Conservation (phyloP, 1,139 yeast genomes). For the Kluyveromyces sp. region DNA sequence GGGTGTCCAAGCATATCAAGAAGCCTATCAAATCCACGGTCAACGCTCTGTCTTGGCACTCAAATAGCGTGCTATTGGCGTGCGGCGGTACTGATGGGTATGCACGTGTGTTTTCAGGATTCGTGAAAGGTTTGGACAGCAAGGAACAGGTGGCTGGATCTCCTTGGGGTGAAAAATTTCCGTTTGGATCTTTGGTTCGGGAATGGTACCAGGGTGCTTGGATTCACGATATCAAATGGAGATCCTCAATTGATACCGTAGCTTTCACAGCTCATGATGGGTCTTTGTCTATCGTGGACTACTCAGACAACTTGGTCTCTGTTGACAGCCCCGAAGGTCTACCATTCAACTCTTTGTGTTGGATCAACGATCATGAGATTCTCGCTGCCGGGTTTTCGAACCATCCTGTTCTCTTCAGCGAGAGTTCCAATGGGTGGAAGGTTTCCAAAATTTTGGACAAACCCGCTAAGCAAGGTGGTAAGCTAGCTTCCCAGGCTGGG, state of each 20-base stretch:
- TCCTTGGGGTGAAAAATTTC: conserved; percentile 91
- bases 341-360: conserved; percentile 74
- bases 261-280: conserved; percentile 81
- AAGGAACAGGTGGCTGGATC: conserved; percentile 64
- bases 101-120: conserved; percentile 90
- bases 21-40: conserved; percentile 87
- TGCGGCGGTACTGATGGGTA: conserved; percentile 95
- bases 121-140: conserved; percentile 78
- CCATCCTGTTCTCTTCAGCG: conserved; percentile 80
- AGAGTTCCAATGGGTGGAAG: conserved; percentile 62
- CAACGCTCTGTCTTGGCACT: conserved; percentile 87
- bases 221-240: conserved; percentile 87
- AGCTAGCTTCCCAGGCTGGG: conserved; percentile 35
- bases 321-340: conserved; percentile 70
- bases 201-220: conserved; percentile 85
- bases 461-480: conserved; percentile 31
- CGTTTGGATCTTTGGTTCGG: conserved; percentile 89
- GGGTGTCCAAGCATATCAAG: conserved; percentile 96
- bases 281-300: conserved; percentile 54
- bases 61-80: conserved; percentile 81
- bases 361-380: conserved; percentile 57
- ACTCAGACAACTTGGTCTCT: conserved; percentile 44
- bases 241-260: conserved; percentile 69
- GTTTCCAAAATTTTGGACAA: conserved; percentile 62
- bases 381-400: conserved; percentile 92